Evolutionary conservation across 1,284 basidiomycete species (phyloP).

Genomic region (Leccinum angustisporum): DNA sequence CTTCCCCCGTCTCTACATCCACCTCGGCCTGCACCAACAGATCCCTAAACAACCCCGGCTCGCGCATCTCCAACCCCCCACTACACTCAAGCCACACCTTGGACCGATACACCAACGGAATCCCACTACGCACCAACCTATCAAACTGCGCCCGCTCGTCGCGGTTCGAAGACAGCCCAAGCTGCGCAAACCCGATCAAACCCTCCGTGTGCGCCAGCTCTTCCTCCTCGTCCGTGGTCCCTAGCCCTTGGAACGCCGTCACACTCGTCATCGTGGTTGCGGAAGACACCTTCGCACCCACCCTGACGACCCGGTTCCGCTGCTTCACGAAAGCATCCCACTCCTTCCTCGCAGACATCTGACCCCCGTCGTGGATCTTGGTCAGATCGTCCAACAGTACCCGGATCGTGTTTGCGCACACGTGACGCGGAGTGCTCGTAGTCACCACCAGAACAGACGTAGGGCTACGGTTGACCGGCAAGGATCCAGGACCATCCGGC

Average conservation of each 20-base stretch:
- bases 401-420: constrained; percentile 76
- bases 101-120: constrained; percentile 85
- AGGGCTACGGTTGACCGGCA: constrained; percentile 18
- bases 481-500: constrained; percentile 13
- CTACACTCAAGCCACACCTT: constrained; percentile 94
- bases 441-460: constrained; percentile 57
- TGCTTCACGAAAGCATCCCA: constrained; percentile 90
- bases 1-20: constrained; percentile 30
- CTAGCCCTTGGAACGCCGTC: constrained; percentile 63
- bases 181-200: constrained; percentile 85
- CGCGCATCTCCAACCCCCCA: constrained; percentile 86
- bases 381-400: constrained; percentile 79
- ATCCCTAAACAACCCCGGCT: constrained; percentile 90
- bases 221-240: constrained; percentile 61
- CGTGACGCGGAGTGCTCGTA: constrained; percentile 62
- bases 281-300: constrained; percentile 20
- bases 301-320: constrained; percentile 44
- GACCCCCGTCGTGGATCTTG: constrained; percentile 83
- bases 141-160: constrained; percentile 83
- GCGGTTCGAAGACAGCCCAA: constrained; percentile 70
- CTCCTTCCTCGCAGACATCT: constrained; percentile 69
- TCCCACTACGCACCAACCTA: constrained; percentile 77
- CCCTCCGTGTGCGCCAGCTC: constrained; percentile 73
- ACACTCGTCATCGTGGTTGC: constrained; percentile 24
- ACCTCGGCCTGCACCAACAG: constrained; percentile 42